These are phyloP conservation scores for Phoenix roebelenii DNA, from an alignment of 176 grass and related monocot species.

Conservation along the genomic window DNA sequence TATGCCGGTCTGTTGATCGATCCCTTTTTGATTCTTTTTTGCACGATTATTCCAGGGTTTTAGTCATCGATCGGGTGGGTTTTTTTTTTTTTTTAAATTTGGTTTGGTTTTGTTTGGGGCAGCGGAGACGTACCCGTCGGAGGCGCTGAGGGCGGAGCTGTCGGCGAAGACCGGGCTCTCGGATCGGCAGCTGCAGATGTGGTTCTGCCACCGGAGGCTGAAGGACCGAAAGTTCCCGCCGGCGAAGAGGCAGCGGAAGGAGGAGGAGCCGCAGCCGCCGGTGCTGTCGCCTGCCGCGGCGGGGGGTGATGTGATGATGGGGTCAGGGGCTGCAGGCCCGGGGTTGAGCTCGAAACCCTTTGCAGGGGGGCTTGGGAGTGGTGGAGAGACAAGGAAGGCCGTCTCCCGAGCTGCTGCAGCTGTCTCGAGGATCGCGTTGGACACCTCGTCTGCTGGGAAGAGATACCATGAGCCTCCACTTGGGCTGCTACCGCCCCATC, in stretches of 20 bases:
- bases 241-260: slow-evolving; percentile 27
- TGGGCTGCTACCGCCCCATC: slow-evolving; percentile 26
- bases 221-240: slow-evolving; percentile 63
- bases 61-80: background rate
- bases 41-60: background rate
- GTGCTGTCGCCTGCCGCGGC: background rate
- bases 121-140: slow-evolving; percentile 65
- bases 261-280: slow-evolving; percentile 29
- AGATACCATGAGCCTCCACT: slow-evolving; percentile 51
- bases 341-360: slow-evolving; percentile 3
- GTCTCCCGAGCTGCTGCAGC: background rate
- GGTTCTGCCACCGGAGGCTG: slow-evolving; percentile 90
- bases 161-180: slow-evolving; percentile 53
- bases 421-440: slow-evolving; percentile 43
- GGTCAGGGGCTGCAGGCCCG: too few relatives aligned
- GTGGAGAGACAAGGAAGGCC: slow-evolving; percentile 15
- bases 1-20: slow-evolving; percentile 46
- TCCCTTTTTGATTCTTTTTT: background rate
- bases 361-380: too few relatives aligned
- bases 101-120: slow-evolving; percentile 18
- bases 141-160: slow-evolving; percentile 46
- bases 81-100: slow-evolving; percentile 3
- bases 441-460: slow-evolving; percentile 27
- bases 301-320: slow-evolving; percentile 23
- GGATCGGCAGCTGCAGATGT: slow-evolving; percentile 97